Conservation (phyloP, 2,329 filamentous ascomycete genomes). For the Gnomoniopsis smithogilvyi region DNA sequence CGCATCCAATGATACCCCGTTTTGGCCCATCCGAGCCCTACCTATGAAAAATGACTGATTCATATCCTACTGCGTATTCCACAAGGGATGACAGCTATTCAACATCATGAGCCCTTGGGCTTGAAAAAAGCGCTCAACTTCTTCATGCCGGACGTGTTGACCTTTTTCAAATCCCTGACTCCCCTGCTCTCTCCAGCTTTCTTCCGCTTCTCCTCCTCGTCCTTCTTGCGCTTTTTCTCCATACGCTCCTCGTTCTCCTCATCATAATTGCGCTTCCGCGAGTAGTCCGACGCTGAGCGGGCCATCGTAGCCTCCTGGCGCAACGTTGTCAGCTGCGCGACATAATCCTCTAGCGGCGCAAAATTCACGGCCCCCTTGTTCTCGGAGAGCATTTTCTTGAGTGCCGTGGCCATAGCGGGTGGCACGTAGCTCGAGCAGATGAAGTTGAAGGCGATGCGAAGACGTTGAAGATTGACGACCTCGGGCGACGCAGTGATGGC, state of each 20-base stretch:
- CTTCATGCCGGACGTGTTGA: slow-evolving; percentile 89
- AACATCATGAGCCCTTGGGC: slow-evolving; percentile 19
- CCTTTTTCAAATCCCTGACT: slow-evolving; percentile 81
- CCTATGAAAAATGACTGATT: neutral
- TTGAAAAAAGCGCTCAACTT: slow-evolving; percentile 94
- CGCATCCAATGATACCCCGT: slow-evolving; percentile 19
- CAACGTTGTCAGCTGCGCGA: slow-evolving; percentile 62
- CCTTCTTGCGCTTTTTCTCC: slow-evolving; percentile 80
- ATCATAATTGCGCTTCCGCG: slow-evolving; percentile 63
- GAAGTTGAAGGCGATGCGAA: slow-evolving; percentile 63
- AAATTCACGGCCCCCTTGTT: slow-evolving; percentile 54
- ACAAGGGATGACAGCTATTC: slow-evolving; percentile 27
- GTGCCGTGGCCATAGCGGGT: slow-evolving; percentile 34
- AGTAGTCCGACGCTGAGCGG: slow-evolving; percentile 66
- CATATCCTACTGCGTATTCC: slow-evolving; percentile 3
- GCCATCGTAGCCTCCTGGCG: slow-evolving; percentile 69
- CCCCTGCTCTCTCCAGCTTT: slow-evolving; percentile 72
- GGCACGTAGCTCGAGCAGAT: slow-evolving; percentile 61
- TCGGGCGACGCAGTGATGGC: slow-evolving; percentile 45
- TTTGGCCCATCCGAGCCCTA: neutral
- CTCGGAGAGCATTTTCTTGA: slow-evolving; percentile 39
- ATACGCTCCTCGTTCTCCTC: slow-evolving; percentile 66
- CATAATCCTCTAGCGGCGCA: slow-evolving; percentile 65
- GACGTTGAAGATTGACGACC: slow-evolving; percentile 57
- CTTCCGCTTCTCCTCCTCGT: slow-evolving; percentile 85